A percentile compares a stretch with the other conserved stretches of the same genome.
phyloP scores from a whole-genome alignment of 305 asterid species.

The Solanum aculeatissimum region DNA sequence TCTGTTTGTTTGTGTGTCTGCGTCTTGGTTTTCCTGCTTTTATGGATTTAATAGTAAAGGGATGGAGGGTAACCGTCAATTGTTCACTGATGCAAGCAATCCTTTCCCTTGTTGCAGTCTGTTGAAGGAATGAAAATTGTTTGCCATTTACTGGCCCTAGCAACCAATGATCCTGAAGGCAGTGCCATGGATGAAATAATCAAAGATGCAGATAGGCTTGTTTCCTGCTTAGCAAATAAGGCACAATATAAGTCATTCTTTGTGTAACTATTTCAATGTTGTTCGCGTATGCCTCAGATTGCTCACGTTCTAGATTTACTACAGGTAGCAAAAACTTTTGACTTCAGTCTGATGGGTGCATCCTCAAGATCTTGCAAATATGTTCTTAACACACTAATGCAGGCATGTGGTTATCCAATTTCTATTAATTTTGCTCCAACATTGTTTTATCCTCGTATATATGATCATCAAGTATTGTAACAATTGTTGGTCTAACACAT shows the following conservation, averaged over 20 bases:
- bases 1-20: not conserved
- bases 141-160: constrained; percentile 85
- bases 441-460: not conserved
- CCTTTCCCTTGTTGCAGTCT: constrained; percentile 45
- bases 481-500: not conserved
- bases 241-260: constrained; percentile 16
- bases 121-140: constrained; percentile 99
- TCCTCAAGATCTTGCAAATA: constrained; percentile 99
- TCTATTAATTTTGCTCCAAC: not conserved
- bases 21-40: not conserved
- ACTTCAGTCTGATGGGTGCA: constrained; percentile 90
- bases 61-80: not conserved
- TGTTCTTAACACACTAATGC: constrained; percentile 98
- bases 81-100: constrained; percentile 1
- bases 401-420: constrained; percentile 27
- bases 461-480: not conserved
- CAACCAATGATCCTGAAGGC: constrained; percentile 86
- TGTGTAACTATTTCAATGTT: not conserved
- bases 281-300: constrained; percentile 3
- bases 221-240: constrained; percentile 95
- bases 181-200: constrained; percentile 64
- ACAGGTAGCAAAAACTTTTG: constrained; percentile 96
- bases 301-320: constrained; percentile 2
- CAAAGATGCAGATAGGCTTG: constrained; percentile 96
- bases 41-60: not conserved